Evolutionary conservation across 306 rosid genomes (phyloP), one percentile per base, ranked within the genome.

Genomic region (Pyrus pyrifolia): DNA sequence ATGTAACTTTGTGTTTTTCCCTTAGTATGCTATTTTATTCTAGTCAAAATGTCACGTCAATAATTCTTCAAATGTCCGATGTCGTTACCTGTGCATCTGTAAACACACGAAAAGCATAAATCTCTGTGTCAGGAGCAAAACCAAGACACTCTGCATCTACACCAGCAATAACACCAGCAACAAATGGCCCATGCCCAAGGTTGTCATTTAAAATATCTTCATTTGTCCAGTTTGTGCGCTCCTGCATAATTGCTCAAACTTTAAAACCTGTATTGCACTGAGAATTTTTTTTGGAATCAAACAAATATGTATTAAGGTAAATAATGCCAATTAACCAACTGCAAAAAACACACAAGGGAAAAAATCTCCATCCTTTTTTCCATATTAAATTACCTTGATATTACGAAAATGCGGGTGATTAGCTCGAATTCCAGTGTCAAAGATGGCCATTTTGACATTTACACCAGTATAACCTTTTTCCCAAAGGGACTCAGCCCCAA

Each of bases 71-170:
- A 58, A 63, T 49, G 81, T 60, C 80, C 82, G 78, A 82, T 84
- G 81, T 76, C 91, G 84, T 92, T 92, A 95, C 99, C 99, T 95
- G 99, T 72, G 97, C 96, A 86, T 95, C 99, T 84, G 99, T 95
- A 80, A 95, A 95, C 79, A 92, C 97, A 30, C 99, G 99, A 84
- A 95, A 95, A 51, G 97, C 99, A 88, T 90, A 95, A 71, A 95
- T 90, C 89, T 95, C 99, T 9, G 99, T 88, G 75, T 92, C 99
- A 46, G 99, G 99, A 78, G 97, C 97, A 87, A 92, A 95, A 60
- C 99, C 99, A 21, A 88, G 97, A 79, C 99, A 95, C 69, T 88
- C 97, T 27, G 89, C 78, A 86, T 95, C 93, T 75, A 79, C 88
- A 71, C 97, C 97, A 68, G 98, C 96, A 80, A 91, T 81, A 68